Evolutionary conservation across 2,329 filamentous ascomycete genomes (phyloP).

Genomic region (Xylaria polymorpha): DNA sequence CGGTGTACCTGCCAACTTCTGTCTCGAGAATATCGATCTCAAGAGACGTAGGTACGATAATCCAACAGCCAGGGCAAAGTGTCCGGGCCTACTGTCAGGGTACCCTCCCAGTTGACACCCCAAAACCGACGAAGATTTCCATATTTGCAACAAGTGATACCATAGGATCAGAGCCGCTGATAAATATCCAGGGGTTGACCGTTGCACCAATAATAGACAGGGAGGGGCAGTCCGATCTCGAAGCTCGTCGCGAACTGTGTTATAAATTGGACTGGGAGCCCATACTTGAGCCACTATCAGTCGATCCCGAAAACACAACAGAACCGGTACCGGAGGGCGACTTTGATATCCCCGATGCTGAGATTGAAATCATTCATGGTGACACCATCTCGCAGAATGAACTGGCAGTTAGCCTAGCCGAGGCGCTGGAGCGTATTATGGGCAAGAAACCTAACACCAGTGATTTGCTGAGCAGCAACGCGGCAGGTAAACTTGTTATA

Average conservation of each 20-base stretch:
- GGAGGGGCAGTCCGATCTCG: slow-evolving; percentile 45
- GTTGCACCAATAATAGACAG: slow-evolving; percentile 57
- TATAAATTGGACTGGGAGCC: slow-evolving; percentile 61
- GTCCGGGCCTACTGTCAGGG: slow-evolving; percentile 54
- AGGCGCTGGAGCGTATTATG: slow-evolving; percentile 49
- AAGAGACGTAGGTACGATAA: slow-evolving; percentile 44
- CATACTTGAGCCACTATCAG: slow-evolving; percentile 48
- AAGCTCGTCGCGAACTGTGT: slow-evolving; percentile 56
- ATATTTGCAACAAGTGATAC: slow-evolving; percentile 52
- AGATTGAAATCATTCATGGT: slow-evolving; percentile 56
- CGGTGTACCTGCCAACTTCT: slow-evolving; percentile 58
- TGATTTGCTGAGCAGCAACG: slow-evolving; percentile 47
- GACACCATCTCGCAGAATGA: slow-evolving; percentile 50
- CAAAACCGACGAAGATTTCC: slow-evolving; percentile 53
- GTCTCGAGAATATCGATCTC: slow-evolving; percentile 55
- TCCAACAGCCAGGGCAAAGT: slow-evolving; percentile 47
- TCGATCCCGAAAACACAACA: slow-evolving; percentile 32
- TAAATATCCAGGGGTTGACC: slow-evolving; percentile 53
- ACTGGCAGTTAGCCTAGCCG: slow-evolving; percentile 51
- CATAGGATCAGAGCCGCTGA: slow-evolving; percentile 49
- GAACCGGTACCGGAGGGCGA: slow-evolving; percentile 33
- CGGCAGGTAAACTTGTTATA: slow-evolving; percentile 55
- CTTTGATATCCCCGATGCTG: slow-evolving; percentile 42
- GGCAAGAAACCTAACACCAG: slow-evolving; percentile 51
- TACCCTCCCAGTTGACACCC: slow-evolving; percentile 45